Conservation (phyloP, 345 rosid genomes). For the Angophora floribunda region DNA sequence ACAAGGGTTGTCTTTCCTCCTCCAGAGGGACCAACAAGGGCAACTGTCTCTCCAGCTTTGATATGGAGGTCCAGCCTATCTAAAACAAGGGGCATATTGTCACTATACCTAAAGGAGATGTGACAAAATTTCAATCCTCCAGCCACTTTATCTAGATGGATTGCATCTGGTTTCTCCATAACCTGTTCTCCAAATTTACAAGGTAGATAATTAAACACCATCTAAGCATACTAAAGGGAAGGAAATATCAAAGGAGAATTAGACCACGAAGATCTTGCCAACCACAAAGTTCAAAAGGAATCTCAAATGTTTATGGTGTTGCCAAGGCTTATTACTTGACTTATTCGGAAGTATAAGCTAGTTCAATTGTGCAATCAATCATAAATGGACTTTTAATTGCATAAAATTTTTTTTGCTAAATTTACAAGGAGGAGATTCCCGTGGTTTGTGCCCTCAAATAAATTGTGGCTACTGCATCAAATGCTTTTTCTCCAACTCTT, state of each 20-base stretch:
- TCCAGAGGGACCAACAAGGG: conserved; percentile 92
- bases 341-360: not conserved
- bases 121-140: conserved; percentile 71
- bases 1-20: conserved; percentile 96
- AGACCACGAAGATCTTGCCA: not conserved
- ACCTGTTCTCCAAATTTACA: conserved; percentile 24
- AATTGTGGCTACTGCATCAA: not conserved
- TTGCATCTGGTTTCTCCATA: conserved; percentile 47
- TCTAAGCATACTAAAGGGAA: not conserved
- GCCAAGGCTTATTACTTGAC: not conserved
- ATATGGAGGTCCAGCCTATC: conserved; percentile 69
- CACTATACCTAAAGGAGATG: conserved; percentile 62
- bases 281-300: not conserved
- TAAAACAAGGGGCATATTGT: conserved; percentile 44
- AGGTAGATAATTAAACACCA: not conserved
- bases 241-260: not conserved
- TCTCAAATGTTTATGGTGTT: not conserved
- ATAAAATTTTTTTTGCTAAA: not conserved
- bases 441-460: not conserved
- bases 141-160: conserved; percentile 38
- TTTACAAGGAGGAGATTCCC: not conserved
- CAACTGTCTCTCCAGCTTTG: conserved; percentile 88
- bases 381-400: not conserved
- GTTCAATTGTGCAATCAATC: not conserved
- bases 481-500: not conserved